phyloP scores from a whole-genome alignment of 192 early-diverging fungal species.

The Linnemannia elongata region DNA sequence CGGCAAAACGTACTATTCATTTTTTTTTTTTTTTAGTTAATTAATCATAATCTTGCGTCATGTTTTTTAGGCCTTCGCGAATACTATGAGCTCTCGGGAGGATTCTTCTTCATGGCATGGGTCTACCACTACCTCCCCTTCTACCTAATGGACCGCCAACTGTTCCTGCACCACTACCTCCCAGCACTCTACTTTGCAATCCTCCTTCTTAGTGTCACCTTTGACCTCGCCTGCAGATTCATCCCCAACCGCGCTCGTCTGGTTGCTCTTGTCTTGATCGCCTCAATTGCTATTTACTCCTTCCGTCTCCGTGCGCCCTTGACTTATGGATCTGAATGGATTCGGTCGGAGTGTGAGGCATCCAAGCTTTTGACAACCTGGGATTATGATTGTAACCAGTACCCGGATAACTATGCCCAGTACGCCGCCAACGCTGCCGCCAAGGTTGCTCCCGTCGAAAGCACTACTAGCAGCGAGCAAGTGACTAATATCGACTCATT shows the following conservation, averaged over 20 bases:
- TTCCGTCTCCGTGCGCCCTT: constrained; percentile 82
- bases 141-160: constrained; percentile 90
- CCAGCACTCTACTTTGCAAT: constrained; percentile 92
- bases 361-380: constrained; percentile 86
- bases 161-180: constrained; percentile 96
- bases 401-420: constrained; percentile 28
- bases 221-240: constrained; percentile 82
- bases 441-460: background rate
- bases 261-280: constrained; percentile 64
- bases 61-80: constrained; percentile 51
- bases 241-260: constrained; percentile 66
- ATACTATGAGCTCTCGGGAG: constrained; percentile 70
- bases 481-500: background rate
- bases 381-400: constrained; percentile 84
- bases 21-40: constrained; percentile 8
- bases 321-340: constrained; percentile 88
- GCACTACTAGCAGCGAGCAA: background rate
- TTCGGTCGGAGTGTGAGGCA: constrained; percentile 77
- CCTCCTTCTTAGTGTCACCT: constrained; percentile 74
- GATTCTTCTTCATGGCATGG: constrained; percentile 85
- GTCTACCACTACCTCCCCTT: constrained; percentile 89
- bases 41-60: constrained; percentile 54
- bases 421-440: constrained; percentile 12
- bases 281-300: constrained; percentile 67
- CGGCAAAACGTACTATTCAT: too few species aligned